Evolutionary conservation across 169 alveolate species (phyloP), one percentile per base, ranked within the genome.

Genomic region (Cryptosporidium muris): DNA sequence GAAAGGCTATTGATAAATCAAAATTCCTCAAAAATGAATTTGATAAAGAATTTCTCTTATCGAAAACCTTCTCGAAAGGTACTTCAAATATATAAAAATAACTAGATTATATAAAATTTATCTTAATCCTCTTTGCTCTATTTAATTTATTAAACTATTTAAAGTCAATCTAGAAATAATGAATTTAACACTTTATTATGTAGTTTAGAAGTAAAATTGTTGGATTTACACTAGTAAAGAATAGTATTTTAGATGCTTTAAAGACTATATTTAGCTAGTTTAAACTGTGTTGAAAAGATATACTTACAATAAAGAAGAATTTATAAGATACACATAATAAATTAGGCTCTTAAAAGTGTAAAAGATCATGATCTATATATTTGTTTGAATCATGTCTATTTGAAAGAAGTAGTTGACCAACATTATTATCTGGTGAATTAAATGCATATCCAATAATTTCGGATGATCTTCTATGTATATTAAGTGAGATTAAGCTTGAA

Each of bases 391-490:
- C 48, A 62, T 36, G 85, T 54, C 36, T 74, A 16, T 74, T 74
- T 37, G 85, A 74, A 25, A 74, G 58, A 45, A 74, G 60, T 40
- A 74, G 63, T 38, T 74, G 85, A 43, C 85, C 48, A 6, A 74
- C 67, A 14, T 74, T 74, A 12, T 58, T 60, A 54, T 74, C 85
- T 74, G 85, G 85, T 6, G 56, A 74, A 38, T 74, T 74, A 36
- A 74, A 74, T 56, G 85, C 85, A 74, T 74, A 74, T 56, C 85
- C 85, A 45, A 58, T 58, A 36, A 74, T 74, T 58, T 74, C 85
- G 25, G 85, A 74, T n/a, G 85, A 74, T 37, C 60, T 74, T 62
- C 43, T 74, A 48, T 43, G 54, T 2, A 74, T 43, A 58, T 74
- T 66, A 74, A 60, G 54, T 6, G 67, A 54, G 2, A 58, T 68